Evolutionary conservation across 2,329 filamentous ascomycete species (phyloP).

Genomic region (Nectriaceae sp.): DNA sequence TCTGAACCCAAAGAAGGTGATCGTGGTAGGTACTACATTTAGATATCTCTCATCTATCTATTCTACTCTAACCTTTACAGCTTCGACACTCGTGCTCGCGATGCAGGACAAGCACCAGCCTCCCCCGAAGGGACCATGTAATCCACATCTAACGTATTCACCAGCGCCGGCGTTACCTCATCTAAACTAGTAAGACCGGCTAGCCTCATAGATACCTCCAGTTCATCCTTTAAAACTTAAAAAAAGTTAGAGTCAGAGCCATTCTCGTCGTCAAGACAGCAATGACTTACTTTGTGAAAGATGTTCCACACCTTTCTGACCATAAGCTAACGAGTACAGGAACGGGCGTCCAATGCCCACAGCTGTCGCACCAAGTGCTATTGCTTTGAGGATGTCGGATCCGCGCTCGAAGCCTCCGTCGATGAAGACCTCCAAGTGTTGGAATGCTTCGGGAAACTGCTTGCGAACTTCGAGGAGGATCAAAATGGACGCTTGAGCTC

Average conservation of each 20-base stretch:
- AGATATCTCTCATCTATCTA: background rate
- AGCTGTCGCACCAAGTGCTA: constrained; percentile 54
- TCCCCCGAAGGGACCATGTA: constrained; percentile 28
- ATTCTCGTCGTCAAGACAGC: accelerated
- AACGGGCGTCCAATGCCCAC: constrained; percentile 56
- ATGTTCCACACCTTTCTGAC: constrained; percentile 55
- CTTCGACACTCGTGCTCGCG: constrained; percentile 13
- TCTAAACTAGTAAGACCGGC: constrained; percentile 31
- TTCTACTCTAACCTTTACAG: constrained; percentile 10
- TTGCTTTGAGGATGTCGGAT: constrained; percentile 55
- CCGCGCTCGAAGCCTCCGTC: constrained; percentile 56
- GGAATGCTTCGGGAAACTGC: constrained; percentile 49
- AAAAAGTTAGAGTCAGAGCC: background rate
- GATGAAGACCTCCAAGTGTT: constrained; percentile 52
- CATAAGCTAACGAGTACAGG: constrained; percentile 54
- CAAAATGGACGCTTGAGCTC: constrained; percentile 47
- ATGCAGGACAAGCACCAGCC: constrained; percentile 4
- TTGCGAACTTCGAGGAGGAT: constrained; percentile 54
- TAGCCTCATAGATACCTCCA: constrained; percentile 33
- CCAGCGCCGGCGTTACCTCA: constrained; percentile 27
- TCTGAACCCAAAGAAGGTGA: no score
- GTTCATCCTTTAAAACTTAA: constrained; percentile 32
- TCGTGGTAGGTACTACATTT: no score
- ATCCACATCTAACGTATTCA: constrained; percentile 35
- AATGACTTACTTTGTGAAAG: constrained; percentile 53